Evolutionary conservation across 2,329 filamentous ascomycete genomes (phyloP).

Genomic region (Claviceps purpurea): DNA sequence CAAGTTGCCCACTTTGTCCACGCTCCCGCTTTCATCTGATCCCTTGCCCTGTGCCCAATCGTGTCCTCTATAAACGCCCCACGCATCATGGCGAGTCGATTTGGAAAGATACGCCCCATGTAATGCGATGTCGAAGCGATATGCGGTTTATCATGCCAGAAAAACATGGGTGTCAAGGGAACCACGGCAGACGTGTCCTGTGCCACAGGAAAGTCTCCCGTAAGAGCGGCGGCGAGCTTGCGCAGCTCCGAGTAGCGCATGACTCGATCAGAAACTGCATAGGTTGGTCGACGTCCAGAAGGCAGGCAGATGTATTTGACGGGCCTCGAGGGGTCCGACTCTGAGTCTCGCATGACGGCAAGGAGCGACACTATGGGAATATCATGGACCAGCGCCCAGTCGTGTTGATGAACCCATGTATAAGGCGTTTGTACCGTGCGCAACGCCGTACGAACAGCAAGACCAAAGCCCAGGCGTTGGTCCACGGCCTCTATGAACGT

Average conservation of each 20-base stretch:
- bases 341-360: slow-evolving; percentile 26
- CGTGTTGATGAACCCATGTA: slow-evolving; percentile 45
- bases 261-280: slow-evolving; percentile 34
- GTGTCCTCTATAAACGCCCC: slow-evolving; percentile 45
- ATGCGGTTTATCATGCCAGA: slow-evolving; percentile 47
- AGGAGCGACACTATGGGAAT: slow-evolving; percentile 32
- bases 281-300: slow-evolving; percentile 36
- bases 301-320: slow-evolving; percentile 42
- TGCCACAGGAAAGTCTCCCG: slow-evolving; percentile 21
- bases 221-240: slow-evolving; percentile 27
- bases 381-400: slow-evolving; percentile 34
- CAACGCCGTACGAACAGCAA: slow-evolving; percentile 39
- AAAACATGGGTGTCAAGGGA: slow-evolving; percentile 41
- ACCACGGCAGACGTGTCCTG: slow-evolving; percentile 13
- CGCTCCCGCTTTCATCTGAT: slow-evolving; percentile 40
- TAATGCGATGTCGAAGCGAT: slow-evolving; percentile 36
- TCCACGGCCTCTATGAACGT: slow-evolving; percentile 33
- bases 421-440: slow-evolving; percentile 33
- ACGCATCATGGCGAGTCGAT: slow-evolving; percentile 32
- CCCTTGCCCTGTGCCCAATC: slow-evolving; percentile 38
- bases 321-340: not conserved
- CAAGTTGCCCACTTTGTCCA: slow-evolving; percentile 42
- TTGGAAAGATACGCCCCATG: slow-evolving; percentile 34
- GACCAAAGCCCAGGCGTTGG: slow-evolving; percentile 37
- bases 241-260: slow-evolving; percentile 27